phyloP scores from a whole-genome alignment of 257 asterid genomes.

The Gynochthodes officinalis region DNA sequence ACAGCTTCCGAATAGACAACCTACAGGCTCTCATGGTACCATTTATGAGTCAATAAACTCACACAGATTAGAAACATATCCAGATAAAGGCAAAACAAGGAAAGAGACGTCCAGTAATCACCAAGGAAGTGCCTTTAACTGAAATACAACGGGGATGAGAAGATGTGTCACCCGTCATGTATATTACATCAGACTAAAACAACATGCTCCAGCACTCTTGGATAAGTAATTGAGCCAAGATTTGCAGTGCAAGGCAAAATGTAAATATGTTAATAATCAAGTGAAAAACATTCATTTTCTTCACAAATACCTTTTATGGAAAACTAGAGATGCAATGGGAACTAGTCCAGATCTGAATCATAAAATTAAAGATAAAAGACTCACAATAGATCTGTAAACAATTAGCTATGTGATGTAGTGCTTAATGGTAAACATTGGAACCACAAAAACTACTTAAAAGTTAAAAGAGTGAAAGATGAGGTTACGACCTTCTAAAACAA shows the following conservation, averaged over 20 bases:
- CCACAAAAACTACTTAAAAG: constrained; percentile 5
- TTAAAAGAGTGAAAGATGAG: constrained; percentile 3
- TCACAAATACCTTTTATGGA: too few relatives aligned
- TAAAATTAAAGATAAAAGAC: background rate
- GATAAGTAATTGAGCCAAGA: background rate
- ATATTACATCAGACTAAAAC: background rate
- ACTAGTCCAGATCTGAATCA: background rate
- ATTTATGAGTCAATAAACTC: background rate
- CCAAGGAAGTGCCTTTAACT: background rate
- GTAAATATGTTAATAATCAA: too few relatives aligned
- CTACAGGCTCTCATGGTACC: too few relatives aligned
- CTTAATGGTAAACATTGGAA: background rate
- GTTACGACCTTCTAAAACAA: constrained; percentile 75
- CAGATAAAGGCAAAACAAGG: background rate
- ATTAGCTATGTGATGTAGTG: background rate
- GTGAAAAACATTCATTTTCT: too few relatives aligned
- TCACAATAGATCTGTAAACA: background rate
- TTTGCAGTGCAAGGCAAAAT: too few relatives aligned
- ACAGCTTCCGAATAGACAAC: background rate
- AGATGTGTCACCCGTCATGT: background rate
- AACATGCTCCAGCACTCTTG: background rate
- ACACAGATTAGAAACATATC: background rate
- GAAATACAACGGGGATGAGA: background rate
- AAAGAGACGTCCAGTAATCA: background rate
- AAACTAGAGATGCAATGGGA: background rate